A percentile compares a stretch with the other conserved stretches of the same genome.
Evolutionary conservation across 441 rosid genomes (phyloP).

Genomic region (Brassica balearica): DNA sequence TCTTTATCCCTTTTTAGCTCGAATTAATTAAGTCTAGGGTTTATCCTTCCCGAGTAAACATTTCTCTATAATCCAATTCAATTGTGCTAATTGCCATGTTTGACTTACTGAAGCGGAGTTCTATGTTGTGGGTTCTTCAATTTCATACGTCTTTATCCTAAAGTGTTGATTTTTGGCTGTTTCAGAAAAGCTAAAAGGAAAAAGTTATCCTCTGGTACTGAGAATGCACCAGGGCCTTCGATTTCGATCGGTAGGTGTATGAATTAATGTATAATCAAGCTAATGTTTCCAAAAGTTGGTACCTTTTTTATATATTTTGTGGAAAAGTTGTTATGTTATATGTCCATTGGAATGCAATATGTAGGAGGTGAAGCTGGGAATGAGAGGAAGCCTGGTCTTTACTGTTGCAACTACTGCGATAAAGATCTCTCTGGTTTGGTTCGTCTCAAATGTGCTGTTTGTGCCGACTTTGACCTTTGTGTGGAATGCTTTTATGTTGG

Average conservation of each 20-base stretch:
- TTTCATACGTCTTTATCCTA: constrained; percentile 12
- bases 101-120: constrained; percentile 16
- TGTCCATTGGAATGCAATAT: constrained; percentile 19
- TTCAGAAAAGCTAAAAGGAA: constrained; percentile 67
- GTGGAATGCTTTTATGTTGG: constrained; percentile 88
- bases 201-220: constrained; percentile 49
- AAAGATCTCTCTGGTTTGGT: constrained; percentile 82
- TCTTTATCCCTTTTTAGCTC: constrained; percentile 5
- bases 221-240: constrained; percentile 44
- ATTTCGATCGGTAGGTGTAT: constrained; percentile 41
- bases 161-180: constrained; percentile 17
- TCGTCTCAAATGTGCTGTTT: constrained; percentile 85
- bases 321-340: no score
- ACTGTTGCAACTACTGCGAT: constrained; percentile 89
- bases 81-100: constrained; percentile 18
- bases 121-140: constrained; percentile 8
- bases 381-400: constrained; percentile 63
- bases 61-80: constrained; percentile 15
- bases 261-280: background rate
- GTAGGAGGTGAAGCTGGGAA: constrained; percentile 50
- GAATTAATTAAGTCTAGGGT: constrained; percentile 8
- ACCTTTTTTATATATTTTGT: background rate
- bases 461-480: constrained; percentile 93
- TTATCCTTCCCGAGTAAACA: background rate
- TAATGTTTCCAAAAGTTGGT: constrained; percentile 6